phyloP scores from a whole-genome alignment of 2,329 filamentous ascomycete species.

The Dendryphion nanum region DNA sequence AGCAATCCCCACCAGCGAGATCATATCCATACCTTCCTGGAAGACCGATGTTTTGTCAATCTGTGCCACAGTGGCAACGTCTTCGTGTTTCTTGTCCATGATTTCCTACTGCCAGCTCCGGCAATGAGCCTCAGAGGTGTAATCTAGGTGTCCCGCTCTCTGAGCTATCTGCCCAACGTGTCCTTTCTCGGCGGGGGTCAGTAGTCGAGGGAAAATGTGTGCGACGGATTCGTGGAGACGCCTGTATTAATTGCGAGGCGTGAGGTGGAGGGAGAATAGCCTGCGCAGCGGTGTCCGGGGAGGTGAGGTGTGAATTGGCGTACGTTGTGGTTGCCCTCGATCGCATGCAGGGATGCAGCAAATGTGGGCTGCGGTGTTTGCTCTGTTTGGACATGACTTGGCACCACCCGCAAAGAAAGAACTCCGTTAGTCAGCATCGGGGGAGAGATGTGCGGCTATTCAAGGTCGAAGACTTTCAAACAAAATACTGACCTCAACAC shows the following conservation, averaged over 20 bases:
- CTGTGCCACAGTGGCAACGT: slow-evolving; percentile 93
- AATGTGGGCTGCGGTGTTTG: slow-evolving; percentile 35
- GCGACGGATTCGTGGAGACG: neutral
- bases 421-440: slow-evolving; percentile 3
- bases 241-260: slow-evolving; percentile 1
- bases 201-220: neutral
- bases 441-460: slow-evolving; percentile 25
- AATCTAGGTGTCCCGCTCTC: slow-evolving; percentile 21
- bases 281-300: neutral
- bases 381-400: slow-evolving; percentile 16
- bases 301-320: slow-evolving; percentile 23
- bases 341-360: slow-evolving; percentile 33
- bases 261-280: neutral
- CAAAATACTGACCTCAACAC: slow-evolving; percentile 2
- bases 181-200: slow-evolving; percentile 22
- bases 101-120: slow-evolving; percentile 16
- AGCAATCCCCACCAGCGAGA: neutral
- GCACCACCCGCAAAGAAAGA: neutral
- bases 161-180: slow-evolving; percentile 35
- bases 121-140: neutral
- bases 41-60: slow-evolving; percentile 97
- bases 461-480: slow-evolving; percentile 5
- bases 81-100: slow-evolving; percentile 92
- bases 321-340: slow-evolving; percentile 35
- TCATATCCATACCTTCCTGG: slow-evolving; percentile 76